phyloP scores from a whole-genome alignment of 139 green algal genomes.

The Raphidocelis subcapitata region DNA sequence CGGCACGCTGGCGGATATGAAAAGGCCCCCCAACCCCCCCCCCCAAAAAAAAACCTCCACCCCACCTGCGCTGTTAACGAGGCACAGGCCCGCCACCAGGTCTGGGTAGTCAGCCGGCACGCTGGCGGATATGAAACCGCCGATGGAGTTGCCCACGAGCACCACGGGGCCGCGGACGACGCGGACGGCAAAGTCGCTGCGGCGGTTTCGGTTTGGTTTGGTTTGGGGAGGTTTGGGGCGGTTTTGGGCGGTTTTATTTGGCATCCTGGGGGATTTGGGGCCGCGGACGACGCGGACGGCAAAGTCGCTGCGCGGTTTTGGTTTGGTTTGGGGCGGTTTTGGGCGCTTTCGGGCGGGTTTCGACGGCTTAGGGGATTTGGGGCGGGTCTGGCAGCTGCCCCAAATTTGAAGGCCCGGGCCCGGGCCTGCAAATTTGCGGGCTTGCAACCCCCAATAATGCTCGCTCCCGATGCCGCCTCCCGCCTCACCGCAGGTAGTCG shows the following conservation, averaged over 20 bases:
- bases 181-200: slow-evolving; percentile 65
- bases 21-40: too few relatives aligned
- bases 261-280: too few relatives aligned
- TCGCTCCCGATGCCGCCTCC: too few relatives aligned
- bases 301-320: slow-evolving; percentile 53
- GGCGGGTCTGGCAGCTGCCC: too few relatives aligned
- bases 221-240: neutral
- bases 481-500: too few relatives aligned
- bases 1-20: slow-evolving; percentile 65
- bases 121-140: slow-evolving; percentile 74
- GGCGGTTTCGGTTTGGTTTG: neutral
- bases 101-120: slow-evolving; percentile 65
- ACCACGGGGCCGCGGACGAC: slow-evolving; percentile 82
- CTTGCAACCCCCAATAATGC: too few relatives aligned
- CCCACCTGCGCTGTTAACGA: slow-evolving; percentile 56
- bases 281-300: slow-evolving; percentile 67
- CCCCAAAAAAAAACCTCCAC: neutral
- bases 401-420: too few relatives aligned
- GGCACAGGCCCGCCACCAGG: slow-evolving; percentile 48
- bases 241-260: too few relatives aligned
- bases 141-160: slow-evolving; percentile 96
- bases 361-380: too few relatives aligned
- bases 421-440: too few relatives aligned
- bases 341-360: too few relatives aligned
- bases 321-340: neutral